A percentile compares a stretch with the other conserved stretches of the same genome.
Evolutionary conservation across 805 yeast species (phyloP).

Genomic region (Candida suzukii): DNA sequence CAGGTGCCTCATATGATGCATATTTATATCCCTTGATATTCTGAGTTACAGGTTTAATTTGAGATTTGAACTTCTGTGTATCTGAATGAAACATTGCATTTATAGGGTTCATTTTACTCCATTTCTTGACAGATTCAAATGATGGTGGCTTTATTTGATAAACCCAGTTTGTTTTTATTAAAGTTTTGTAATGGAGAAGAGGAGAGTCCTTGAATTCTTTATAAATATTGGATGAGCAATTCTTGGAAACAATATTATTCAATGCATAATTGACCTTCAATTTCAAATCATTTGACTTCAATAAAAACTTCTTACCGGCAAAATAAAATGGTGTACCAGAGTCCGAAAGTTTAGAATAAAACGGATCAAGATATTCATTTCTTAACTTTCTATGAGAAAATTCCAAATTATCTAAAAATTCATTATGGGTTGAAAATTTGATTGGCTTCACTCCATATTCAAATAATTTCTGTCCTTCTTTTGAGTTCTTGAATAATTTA

Average conservation of each 20-base stretch:
- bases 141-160: background rate
- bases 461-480: background rate
- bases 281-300: slow-evolving; percentile 28
- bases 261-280: background rate
- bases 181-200: no score
- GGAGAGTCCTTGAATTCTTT: no score
- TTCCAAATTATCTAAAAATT: slow-evolving; percentile 29
- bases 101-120: background rate
- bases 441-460: slow-evolving; percentile 14
- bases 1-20: slow-evolving; percentile 21
- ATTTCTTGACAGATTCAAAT: background rate
- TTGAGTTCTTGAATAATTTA: background rate
- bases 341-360: slow-evolving; percentile 47
- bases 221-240: background rate
- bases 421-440: slow-evolving; percentile 4
- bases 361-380: slow-evolving; percentile 56
- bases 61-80: slow-evolving; percentile 30
- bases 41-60: slow-evolving; percentile 42
- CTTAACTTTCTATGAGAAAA: slow-evolving; percentile 36
- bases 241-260: background rate
- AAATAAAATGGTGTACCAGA: slow-evolving; percentile 46
- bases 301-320: slow-evolving; percentile 57
- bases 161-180: no score
- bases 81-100: background rate
- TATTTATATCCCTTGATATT: slow-evolving; percentile 32